Base-by-base conservation (phyloP, 1,139 yeast species). In the Debaryomycetaceae sp. region DNA sequence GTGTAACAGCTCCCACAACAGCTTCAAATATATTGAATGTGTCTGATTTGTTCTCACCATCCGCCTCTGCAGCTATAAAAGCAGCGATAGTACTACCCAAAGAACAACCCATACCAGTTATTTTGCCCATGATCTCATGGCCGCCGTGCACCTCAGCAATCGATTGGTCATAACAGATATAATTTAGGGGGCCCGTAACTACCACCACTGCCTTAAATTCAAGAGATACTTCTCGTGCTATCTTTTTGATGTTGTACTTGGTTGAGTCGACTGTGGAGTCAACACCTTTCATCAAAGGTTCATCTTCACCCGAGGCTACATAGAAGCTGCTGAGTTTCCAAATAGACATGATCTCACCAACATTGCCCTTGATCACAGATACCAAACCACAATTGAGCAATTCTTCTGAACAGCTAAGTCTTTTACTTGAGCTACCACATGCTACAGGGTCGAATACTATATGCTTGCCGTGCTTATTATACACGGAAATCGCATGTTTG, bases 91-190 rank as follows among this genome's bases (percentile, higher is more conserved):
- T 76, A 42, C 93, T 83, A 1, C 96, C 96, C 40, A 89, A 68
- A 0, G 93, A 79, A 52, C 97, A 91, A 0, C 97, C 98, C 2
- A 95, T 76, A 0, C 96, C 97, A 0, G 97, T 90, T n/a, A 90
- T 78, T 11, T 69, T 60, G 1, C 87, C 86, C 86, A 90, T 84
- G 38, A 83, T 57, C 17, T 70, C 64, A 52, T 83, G 77, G 0
- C 96, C 95, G 11, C 93, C 95, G 2, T 59, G 50, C 4, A 81
- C 61, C 9, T 37, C 51, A 2, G 45, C 50, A 4, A 50, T 42
- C 24, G 47, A 46, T n/a, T 48, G 38, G 1, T 38, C 42, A 2
- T 35, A 34, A 8, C 34, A 17, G 1, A 73, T 52, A 46, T 62
- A 65, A 49, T 72, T 72, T 6, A 40, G 47, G 1, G 56, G 50